These are phyloP conservation scores for Fusarium sp. DNA, from an alignment of 2,329 filamentous ascomycete genomes.

Conservation along the genomic window DNA sequence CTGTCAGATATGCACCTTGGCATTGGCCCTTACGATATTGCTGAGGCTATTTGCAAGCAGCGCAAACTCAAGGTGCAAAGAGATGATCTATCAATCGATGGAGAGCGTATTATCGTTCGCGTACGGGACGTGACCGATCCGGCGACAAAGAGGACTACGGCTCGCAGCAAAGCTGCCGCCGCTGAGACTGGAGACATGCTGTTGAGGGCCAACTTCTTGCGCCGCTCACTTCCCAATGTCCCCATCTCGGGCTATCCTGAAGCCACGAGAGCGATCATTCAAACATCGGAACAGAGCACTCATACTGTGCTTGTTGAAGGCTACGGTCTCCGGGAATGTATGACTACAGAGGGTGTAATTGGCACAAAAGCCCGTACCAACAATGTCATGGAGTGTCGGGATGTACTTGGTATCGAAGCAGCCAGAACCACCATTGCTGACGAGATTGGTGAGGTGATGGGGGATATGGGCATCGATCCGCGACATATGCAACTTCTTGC, in stretches of 20 bases:
- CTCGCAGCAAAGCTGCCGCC: slow-evolving; percentile 50
- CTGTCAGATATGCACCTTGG: slow-evolving; percentile 84
- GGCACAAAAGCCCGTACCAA: slow-evolving; percentile 80
- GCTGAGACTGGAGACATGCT: slow-evolving; percentile 62
- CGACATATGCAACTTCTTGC: slow-evolving; percentile 97
- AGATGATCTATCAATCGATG: slow-evolving; percentile 64
- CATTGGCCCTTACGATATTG: slow-evolving; percentile 76
- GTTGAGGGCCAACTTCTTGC: slow-evolving; percentile 83
- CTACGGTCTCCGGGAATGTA: slow-evolving; percentile 87
- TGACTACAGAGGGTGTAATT: slow-evolving; percentile 91
- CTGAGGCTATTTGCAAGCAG: slow-evolving; percentile 77
- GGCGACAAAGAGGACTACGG: slow-evolving; percentile 50
- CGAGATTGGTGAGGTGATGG: slow-evolving; percentile 91
- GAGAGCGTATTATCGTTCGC: slow-evolving; percentile 75
- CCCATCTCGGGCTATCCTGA: slow-evolving; percentile 90
- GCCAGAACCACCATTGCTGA: slow-evolving; percentile 86
- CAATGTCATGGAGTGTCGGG: slow-evolving; percentile 86
- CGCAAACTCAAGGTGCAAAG: slow-evolving; percentile 82
- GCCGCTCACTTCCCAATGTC: slow-evolving; percentile 81
- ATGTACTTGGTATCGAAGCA: slow-evolving; percentile 94
- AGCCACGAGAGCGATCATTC: slow-evolving; percentile 86
- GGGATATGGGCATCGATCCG: slow-evolving; percentile 92
- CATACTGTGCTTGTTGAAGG: slow-evolving; percentile 89
- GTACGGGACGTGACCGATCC: slow-evolving; percentile 66
- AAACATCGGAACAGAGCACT: slow-evolving; percentile 75